These are phyloP conservation scores for Babesia ovata DNA, from an alignment of 169 alveolate species.

Conservation along the genomic window DNA sequence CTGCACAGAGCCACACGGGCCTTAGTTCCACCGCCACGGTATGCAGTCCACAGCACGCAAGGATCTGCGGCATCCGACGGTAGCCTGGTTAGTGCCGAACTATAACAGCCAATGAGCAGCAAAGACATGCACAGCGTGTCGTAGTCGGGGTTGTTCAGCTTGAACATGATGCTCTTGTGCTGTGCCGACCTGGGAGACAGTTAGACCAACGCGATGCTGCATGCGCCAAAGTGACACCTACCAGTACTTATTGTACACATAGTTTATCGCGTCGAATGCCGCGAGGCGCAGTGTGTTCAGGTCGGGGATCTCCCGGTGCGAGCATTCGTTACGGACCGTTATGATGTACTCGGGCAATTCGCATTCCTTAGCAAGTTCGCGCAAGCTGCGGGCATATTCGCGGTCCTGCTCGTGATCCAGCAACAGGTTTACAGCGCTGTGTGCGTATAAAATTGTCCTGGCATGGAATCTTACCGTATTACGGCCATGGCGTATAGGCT, in stretches of 20 bases:
- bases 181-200: constrained; percentile 35
- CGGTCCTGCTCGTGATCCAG: constrained; percentile 67
- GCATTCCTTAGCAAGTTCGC: constrained; percentile 42
- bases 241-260: constrained; percentile 61
- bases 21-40: neutral
- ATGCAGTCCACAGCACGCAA: neutral
- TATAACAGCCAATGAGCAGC: constrained; percentile 8
- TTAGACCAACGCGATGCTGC: too few relatives aligned
- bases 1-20: neutral
- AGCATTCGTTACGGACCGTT: constrained; percentile 49
- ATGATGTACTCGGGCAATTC: constrained; percentile 59
- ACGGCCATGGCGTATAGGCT: constrained; percentile 63
- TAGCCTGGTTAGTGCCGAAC: constrained; percentile 15
- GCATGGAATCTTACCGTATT: constrained; percentile 21
- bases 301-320: constrained; percentile 67
- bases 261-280: constrained; percentile 45
- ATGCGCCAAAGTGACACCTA: constrained; percentile 1
- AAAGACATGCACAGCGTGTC: constrained; percentile 20
- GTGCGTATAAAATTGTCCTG: neutral
- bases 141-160: constrained; percentile 29
- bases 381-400: constrained; percentile 60
- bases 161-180: constrained; percentile 28
- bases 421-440: constrained; percentile 60
- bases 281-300: constrained; percentile 42
- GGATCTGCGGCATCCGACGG: constrained; percentile 1